Evolutionary conservation across 1,284 basidiomycete genomes (phyloP).

Genomic region (Pascua sp.): DNA sequence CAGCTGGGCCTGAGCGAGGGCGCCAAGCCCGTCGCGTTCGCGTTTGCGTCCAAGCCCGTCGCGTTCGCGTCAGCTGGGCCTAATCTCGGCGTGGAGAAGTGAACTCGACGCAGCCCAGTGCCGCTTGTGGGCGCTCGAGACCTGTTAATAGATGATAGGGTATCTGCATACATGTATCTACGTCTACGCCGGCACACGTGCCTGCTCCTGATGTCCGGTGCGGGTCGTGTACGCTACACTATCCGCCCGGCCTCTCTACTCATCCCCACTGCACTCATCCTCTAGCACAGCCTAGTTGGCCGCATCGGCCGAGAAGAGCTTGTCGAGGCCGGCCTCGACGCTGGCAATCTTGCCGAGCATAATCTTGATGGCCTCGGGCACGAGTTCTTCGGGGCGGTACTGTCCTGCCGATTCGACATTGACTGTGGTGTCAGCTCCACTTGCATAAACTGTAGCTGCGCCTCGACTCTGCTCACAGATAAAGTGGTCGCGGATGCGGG

Average conservation of each 20-base stretch:
- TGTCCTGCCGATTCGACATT: conserved; percentile 86
- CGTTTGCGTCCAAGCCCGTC: too few species aligned
- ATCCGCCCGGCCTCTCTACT: too few species aligned
- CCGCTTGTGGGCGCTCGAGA: too few species aligned
- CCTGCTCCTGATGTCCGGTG: too few species aligned
- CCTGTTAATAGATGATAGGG: not conserved
- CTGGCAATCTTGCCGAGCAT: conserved; percentile 72
- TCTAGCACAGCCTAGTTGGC: not conserved
- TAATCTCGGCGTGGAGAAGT: too few species aligned
- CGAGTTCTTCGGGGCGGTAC: conserved; percentile 77
- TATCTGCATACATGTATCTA: conserved; percentile 4
- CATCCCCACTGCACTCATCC: not conserved
- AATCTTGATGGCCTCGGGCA: conserved; percentile 76
- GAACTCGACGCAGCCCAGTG: too few species aligned
- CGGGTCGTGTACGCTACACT: too few species aligned
- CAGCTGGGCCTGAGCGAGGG: too few species aligned
- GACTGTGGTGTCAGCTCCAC: conserved; percentile 54
- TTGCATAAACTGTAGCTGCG: not conserved
- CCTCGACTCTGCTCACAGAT: conserved; percentile 81
- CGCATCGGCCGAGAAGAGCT: conserved; percentile 20
- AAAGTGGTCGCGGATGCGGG: conserved; percentile 87
- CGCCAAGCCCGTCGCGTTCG: too few species aligned
- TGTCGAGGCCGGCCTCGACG: conserved; percentile 47
- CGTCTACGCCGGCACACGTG: too few species aligned
- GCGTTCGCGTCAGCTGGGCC: too few species aligned